Evolutionary conservation across 495 filamentous ascomycete genomes (phyloP), one percentile per base, ranked within the genome.

Genomic region (Hypoxylon intermedium): DNA sequence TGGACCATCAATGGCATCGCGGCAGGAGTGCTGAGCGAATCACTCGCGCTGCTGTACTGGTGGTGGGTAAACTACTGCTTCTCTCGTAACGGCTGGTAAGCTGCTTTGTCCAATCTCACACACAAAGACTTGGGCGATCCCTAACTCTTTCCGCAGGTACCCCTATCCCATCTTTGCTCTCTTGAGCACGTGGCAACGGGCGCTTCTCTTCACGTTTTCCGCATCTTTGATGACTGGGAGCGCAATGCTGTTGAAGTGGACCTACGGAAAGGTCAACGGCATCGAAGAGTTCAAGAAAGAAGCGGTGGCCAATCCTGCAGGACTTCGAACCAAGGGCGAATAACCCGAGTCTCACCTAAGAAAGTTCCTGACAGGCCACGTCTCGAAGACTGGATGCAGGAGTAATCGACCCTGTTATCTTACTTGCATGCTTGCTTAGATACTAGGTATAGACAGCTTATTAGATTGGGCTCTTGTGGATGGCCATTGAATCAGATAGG

Each of bases 21-120:
- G 2, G 82, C 87, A 0, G 75, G 92, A 37, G 77, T 78, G 0
- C 59, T 92, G 36, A 91, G 87, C 50, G 77, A 79, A 24, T 63
- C 67, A 13, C 75, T 95, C 53, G 90, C 90, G 1, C 83, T 91
- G 49, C 73, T 77, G 11, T 97, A 97, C 72, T 97, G 90, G 90
- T 82, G 87, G 53, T 96, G 92, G 92, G 83, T 96, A 5, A 91
- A 97, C 70, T 80, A 81, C 19, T 95, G 91, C 75, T 91, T 86
- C 64, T 62, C 74, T 13, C 74, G 82, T 47, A 96, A 96, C 63
- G 89, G 90, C 68, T 92, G 85, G 85, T 88, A 70, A 68, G 83
- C 24, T 51, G 24, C 19, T 38, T 38, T 53, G 20, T 51, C 15
- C 13, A 7, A 33, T 28, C 18, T 44, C 4, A 13, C 7, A 26